Evolutionary conservation across 306 rosid genomes (phyloP), one percentile per base, ranked within the genome.

Genomic region (Fragaria vesca): DNA sequence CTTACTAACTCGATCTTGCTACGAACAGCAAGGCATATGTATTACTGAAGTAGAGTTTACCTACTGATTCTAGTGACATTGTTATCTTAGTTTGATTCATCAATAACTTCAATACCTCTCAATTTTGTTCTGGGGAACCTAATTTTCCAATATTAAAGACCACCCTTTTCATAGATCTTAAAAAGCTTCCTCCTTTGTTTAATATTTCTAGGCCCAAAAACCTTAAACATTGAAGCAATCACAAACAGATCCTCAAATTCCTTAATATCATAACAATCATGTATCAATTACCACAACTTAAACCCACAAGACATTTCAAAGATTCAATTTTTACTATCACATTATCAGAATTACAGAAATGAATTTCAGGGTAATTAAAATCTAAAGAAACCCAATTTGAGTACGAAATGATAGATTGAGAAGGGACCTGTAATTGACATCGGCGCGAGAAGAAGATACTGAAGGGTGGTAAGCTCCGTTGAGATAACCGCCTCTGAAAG

Each of bases 341-440:
- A 16, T 38, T 8, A 74, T 26, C 58, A 74, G 17, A 16, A 61
- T 12, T 4, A 36, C 4, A 65, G 4, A 32, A 65, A 32, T n/a
- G 0, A 32, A 17, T 6, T 17, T 65, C 46, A 65, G 45, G 34
- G 42, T 24, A 61, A 28, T 12, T 9, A 3, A 52, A 4, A 30
- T 28, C 8, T 5, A 17, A 71, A 4, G 4, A 47, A 16, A 26
- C 73, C 58, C 40, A 70, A 21, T 70, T 69, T 6, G 17, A 7
- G 4, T 46, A 46, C 12, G 42, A 16, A 42, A 38, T 7, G 21
- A 40, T 0, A 45, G 24, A 50, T 52, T 66, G 65, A 83, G 75
- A 28, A 68, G 21, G 80, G 51, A 92, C 97, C 98, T 95, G 95
- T 95, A 95, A 84, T 66, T 81, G 80, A 95, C 97, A 83, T 92